Conservation (phyloP, 2,329 filamentous ascomycete species). For the Zymoseptoria pseudotritici region DNA sequence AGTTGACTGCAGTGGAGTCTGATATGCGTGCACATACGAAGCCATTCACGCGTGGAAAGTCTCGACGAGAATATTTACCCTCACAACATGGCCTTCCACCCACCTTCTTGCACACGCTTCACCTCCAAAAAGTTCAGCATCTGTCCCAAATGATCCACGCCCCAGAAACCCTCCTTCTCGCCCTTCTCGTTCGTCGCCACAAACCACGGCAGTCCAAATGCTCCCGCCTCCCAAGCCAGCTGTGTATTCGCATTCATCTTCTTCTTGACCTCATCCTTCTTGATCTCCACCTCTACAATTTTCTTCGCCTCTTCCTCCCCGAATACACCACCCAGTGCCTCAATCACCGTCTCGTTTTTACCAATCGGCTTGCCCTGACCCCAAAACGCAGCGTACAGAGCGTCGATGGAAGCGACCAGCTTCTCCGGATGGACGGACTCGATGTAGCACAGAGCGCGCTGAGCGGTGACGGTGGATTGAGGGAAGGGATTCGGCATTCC, state of each 20-base stretch:
- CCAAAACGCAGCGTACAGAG: conserved; percentile 48
- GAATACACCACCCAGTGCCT: conserved; percentile 40
- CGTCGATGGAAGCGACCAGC: conserved; percentile 36
- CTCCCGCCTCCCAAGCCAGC: conserved; percentile 44
- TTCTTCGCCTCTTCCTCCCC: conserved; percentile 38
- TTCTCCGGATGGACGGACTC: conserved; percentile 35
- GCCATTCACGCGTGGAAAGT: no score
- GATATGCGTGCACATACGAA: no score
- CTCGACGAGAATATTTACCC: neutral
- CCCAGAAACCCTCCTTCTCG: conserved; percentile 51
- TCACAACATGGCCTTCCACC: conserved; percentile 34
- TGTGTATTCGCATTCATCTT: conserved; percentile 44
- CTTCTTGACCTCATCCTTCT: conserved; percentile 40
- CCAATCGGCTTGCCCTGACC: conserved; percentile 39
- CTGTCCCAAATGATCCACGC: conserved; percentile 53
- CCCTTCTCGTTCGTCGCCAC: conserved; percentile 48
- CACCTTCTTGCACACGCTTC: conserved; percentile 33
- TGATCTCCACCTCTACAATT: conserved; percentile 33
- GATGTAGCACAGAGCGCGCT: conserved; percentile 48
- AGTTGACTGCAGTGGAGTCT: no score
- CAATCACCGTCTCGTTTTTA: conserved; percentile 38
- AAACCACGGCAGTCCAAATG: conserved; percentile 57
- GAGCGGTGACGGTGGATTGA: conserved; percentile 42
- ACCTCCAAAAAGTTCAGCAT: conserved; percentile 47
- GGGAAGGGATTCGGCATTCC: conserved; percentile 46